Percentiles rank a stretch among this genome's conserved stretches.
Evolutionary conservation across 73 alveolate genomes (phyloP).

Genomic region (Paraurostyla sp.): DNA sequence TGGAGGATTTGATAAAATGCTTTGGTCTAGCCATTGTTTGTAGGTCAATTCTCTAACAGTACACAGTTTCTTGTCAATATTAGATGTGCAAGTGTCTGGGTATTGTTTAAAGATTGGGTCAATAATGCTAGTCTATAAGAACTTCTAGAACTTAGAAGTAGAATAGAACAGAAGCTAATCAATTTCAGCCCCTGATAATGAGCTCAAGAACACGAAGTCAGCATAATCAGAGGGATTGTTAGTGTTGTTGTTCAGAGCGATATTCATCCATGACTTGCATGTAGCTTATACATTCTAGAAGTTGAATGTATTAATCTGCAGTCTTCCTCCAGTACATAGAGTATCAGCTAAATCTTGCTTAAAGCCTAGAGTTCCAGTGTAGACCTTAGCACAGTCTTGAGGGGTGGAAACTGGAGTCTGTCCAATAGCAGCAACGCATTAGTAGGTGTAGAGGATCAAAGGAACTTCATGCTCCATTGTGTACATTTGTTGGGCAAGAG

Average conservation of each 20-base stretch:
- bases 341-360: neutral
- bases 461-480: constrained; percentile 47
- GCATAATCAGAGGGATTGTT: constrained; percentile 19
- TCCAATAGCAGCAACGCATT: neutral
- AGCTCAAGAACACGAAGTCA: neutral
- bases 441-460: constrained; percentile 5
- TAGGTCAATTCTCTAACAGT: constrained; percentile 57
- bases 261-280: constrained; percentile 14
- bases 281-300: constrained; percentile 5
- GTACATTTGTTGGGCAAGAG: neutral
- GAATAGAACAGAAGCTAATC: neutral
- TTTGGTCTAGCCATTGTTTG: constrained; percentile 54
- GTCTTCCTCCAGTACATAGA: constrained; percentile 30
- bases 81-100: neutral
- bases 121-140: neutral
- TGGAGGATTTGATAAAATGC: constrained; percentile 43
- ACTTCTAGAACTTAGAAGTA: constrained; percentile 1
- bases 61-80: neutral
- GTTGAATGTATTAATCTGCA: neutral
- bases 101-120: constrained; percentile 5
- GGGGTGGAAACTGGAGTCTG: neutral
- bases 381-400: no score
- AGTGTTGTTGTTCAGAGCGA: neutral
- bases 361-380: neutral
- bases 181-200: neutral